These are phyloP conservation scores for Rhododendron ovatum DNA, from an alignment of 148 eudicot species.

Conservation along the genomic window DNA sequence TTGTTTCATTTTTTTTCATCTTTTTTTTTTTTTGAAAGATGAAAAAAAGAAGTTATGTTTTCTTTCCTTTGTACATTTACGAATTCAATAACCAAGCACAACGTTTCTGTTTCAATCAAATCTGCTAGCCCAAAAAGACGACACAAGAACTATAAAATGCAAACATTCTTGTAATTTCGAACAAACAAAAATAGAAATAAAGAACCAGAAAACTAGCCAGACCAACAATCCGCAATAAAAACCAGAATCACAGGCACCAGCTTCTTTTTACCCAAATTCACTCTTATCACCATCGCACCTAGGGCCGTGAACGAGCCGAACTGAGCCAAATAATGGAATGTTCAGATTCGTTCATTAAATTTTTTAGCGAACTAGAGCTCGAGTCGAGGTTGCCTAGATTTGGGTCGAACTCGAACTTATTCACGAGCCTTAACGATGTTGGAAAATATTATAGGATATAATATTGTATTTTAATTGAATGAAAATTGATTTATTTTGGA, in stretches of 20 bases:
- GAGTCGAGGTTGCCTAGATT: too few species aligned
- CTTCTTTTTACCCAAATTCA: not conserved
- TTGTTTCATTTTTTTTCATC: not conserved
- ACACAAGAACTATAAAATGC: not conserved
- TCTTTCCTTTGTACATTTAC: not conserved
- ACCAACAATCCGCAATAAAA: not conserved
- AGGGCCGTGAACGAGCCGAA: too few species aligned
- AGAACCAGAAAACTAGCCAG: not conserved
- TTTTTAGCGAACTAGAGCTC: too few species aligned
- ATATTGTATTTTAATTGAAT: too few species aligned
- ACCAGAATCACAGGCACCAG: not conserved
- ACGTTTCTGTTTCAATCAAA: not conserved
- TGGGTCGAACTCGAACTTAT: too few species aligned
- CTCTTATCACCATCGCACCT: slow-evolving; percentile 28
- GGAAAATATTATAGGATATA: too few species aligned
- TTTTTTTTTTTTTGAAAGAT: not conserved
- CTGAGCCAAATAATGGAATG: too few species aligned
- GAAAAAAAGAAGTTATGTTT: too few species aligned
- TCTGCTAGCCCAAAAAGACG: not conserved
- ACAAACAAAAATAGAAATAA: not conserved
- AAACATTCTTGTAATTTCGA: not conserved
- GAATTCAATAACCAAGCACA: not conserved
- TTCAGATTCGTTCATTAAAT: too few species aligned
- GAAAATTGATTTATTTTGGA: too few species aligned
- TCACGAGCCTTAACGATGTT: too few species aligned